Percentiles rank a stretch among this genome's conserved stretches.
phyloP scores from a whole-genome alignment of 768 basidiomycete species.

The Collybia sp. region DNA sequence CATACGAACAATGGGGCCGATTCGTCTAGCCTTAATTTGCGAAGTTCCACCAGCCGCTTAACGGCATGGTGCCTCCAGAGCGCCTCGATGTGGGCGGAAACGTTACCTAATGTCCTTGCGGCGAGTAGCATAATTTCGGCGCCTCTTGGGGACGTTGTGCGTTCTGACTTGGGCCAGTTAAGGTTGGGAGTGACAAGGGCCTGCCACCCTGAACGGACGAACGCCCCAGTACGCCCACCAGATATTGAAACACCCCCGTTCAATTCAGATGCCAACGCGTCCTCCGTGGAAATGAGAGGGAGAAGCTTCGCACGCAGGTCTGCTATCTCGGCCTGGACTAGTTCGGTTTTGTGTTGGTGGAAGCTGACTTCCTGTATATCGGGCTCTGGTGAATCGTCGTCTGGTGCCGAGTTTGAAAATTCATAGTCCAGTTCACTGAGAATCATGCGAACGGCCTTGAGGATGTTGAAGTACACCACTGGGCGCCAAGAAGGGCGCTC shows the following conservation, averaged over 20 bases:
- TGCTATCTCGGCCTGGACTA: constrained; percentile 36
- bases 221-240: constrained; percentile 59
- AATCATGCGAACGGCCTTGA: constrained; percentile 73
- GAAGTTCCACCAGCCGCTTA: constrained; percentile 44
- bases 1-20: constrained; percentile 67
- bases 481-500: constrained; percentile 76
- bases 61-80: constrained; percentile 71
- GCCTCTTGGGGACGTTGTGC: not conserved
- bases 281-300: constrained; percentile 63
- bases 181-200: constrained; percentile 35
- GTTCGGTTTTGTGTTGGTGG: not conserved
- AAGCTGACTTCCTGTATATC: constrained; percentile 7
- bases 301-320: constrained; percentile 52
- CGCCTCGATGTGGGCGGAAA: constrained; percentile 46
- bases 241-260: constrained; percentile 58
- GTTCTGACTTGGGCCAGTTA: constrained; percentile 32
- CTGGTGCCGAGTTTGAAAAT: constrained; percentile 25
- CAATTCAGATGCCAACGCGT: constrained; percentile 62
- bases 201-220: constrained; percentile 73
- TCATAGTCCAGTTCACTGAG: constrained; percentile 68
- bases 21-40: constrained; percentile 66
- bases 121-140: constrained; percentile 43
- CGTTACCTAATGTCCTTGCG: constrained; percentile 42
- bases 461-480: constrained; percentile 79
- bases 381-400: constrained; percentile 12